Percentiles rank a stretch among this genome's conserved stretches.
These are phyloP conservation scores for Neurospora tetraspora DNA, from an alignment of 495 filamentous ascomycete species.

Conservation along the genomic window DNA sequence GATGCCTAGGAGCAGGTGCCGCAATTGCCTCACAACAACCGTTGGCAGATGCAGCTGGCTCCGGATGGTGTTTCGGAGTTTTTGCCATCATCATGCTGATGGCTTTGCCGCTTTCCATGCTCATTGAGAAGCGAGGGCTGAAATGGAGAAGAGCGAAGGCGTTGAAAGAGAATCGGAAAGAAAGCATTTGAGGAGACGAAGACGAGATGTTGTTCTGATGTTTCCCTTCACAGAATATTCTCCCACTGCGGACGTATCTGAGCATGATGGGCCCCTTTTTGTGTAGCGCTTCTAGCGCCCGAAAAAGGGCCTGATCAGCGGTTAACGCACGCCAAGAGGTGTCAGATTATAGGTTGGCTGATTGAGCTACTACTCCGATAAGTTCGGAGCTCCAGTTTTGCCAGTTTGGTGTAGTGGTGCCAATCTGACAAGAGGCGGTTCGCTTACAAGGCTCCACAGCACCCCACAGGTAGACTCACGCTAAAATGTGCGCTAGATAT, in stretches of 20 bases:
- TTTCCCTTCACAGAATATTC: neutral
- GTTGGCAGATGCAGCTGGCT: constrained; percentile 4
- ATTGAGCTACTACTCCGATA: no score
- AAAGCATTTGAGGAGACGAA: neutral
- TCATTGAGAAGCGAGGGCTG: neutral
- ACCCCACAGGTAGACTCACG: neutral
- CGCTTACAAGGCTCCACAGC: neutral
- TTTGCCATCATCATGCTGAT: constrained; percentile 6
- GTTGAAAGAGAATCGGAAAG: neutral
- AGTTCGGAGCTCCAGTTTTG: no score
- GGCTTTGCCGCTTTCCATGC: neutral
- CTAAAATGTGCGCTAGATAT: neutral
- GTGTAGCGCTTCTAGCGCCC: neutral
- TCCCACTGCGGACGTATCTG: neutral
- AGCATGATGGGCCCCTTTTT: neutral
- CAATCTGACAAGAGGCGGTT: neutral
- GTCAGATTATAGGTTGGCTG: no score
- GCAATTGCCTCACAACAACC: constrained; percentile 7
- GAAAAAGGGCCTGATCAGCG: neutral
- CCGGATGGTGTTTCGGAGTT: constrained; percentile 7
- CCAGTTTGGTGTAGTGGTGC: no score
- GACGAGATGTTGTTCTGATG: neutral
- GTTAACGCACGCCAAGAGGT: no score
- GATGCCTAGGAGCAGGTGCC: constrained; percentile 4
- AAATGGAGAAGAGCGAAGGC: neutral